A percentile compares a stretch with the other conserved stretches of the same genome.
phyloP scores from a whole-genome alignment of 306 rosid species.

The Psophocarpus tetragonolobus region DNA sequence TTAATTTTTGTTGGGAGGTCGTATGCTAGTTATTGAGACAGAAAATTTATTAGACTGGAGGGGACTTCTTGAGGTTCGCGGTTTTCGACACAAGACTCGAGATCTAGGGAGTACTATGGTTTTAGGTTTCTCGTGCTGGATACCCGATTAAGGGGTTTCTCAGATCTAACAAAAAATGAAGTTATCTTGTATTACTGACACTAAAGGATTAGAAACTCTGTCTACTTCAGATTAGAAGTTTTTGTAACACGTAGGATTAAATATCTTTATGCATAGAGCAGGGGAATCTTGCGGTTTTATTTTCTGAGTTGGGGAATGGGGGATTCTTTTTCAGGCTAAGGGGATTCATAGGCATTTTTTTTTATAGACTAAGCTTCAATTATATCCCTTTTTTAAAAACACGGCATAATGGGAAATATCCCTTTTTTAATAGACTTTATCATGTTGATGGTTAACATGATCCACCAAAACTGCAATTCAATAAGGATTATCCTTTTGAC shows the following conservation, averaged over 20 bases:
- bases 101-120: constrained; percentile 20
- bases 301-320: background rate
- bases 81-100: constrained; percentile 9
- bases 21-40: background rate
- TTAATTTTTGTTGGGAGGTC: background rate
- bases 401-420: background rate
- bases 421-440: too few species aligned
- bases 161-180: constrained; percentile 33
- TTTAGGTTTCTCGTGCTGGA: constrained; percentile 20
- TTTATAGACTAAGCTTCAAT: background rate
- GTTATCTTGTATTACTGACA: background rate
- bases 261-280: background rate
- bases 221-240: background rate
- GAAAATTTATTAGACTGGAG: constrained; percentile 22
- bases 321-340: background rate
- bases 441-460: constrained; percentile 5
- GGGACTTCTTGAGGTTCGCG: background rate
- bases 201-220: background rate
- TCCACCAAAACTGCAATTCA: constrained; percentile 11
- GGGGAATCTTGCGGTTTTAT: background rate
- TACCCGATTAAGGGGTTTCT: background rate
- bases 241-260: background rate
- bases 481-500: background rate
- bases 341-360: background rate
- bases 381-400: constrained; percentile 8